These are phyloP conservation scores for Saccharum hybrid DNA, from an alignment of 202 grass and related monocot species.

Conservation along the genomic window DNA sequence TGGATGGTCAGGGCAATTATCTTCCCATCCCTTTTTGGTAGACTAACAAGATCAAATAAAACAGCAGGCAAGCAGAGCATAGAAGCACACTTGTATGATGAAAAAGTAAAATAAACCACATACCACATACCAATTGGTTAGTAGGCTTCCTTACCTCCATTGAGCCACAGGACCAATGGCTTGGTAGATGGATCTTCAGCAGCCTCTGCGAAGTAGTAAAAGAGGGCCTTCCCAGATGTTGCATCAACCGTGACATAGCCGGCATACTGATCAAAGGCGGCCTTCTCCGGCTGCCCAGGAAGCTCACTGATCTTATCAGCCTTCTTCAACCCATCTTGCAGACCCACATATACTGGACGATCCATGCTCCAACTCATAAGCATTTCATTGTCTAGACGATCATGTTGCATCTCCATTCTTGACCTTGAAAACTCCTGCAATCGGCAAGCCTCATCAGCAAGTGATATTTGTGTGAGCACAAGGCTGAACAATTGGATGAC, in stretches of 20 bases:
- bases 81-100: constrained; percentile 19
- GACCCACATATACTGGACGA: constrained; percentile 24
- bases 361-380: neutral
- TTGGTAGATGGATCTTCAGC: constrained; percentile 43
- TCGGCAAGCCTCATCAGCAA: constrained; percentile 38
- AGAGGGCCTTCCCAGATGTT: constrained; percentile 51
- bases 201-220: constrained; percentile 60
- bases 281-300: constrained; percentile 51
- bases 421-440: constrained; percentile 42
- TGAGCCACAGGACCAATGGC: constrained; percentile 66
- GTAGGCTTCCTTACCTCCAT: constrained; percentile 49
- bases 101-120: constrained; percentile 2
- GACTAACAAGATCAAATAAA: constrained; percentile 32
- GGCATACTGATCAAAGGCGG: constrained; percentile 54
- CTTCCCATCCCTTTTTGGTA: constrained; percentile 2
- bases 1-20: constrained; percentile 26
- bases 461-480: neutral
- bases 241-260: constrained; percentile 57
- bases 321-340: constrained; percentile 46
- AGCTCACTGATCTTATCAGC: constrained; percentile 48
- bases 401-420: constrained; percentile 29
- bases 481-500: constrained; percentile 38
- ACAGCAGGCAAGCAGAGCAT: neutral
- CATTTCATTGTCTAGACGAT: neutral
- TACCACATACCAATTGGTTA: constrained; percentile 13